Evolutionary conservation across 192 early-diverging fungal genomes (phyloP).

Genomic region (Backusella luteola): DNA sequence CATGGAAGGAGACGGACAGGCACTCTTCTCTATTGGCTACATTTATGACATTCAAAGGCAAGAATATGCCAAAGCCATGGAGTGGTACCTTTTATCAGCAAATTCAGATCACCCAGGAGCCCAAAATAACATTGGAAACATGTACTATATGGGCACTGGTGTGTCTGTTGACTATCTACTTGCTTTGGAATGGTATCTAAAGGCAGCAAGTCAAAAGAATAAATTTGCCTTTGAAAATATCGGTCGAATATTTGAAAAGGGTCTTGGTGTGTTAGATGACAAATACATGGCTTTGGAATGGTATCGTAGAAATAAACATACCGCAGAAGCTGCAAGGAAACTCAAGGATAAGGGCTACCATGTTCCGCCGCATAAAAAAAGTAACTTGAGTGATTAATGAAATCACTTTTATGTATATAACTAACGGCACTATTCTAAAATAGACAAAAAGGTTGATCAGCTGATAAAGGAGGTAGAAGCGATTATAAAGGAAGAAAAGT

Average conservation of each 20-base stretch:
- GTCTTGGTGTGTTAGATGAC: not conserved
- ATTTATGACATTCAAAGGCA: not conserved
- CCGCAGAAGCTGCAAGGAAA: not conserved
- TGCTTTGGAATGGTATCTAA: not conserved
- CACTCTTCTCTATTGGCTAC: no score
- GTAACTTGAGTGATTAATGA: not conserved
- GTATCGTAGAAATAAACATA: not conserved
- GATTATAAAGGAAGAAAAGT: not conserved
- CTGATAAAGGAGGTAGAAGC: not conserved
- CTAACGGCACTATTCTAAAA: not conserved
- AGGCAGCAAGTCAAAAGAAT: not conserved
- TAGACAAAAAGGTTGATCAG: not conserved
- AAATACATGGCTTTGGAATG: not conserved
- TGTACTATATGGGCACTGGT: not conserved
- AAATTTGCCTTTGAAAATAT: not conserved
- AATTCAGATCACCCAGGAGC: not conserved
- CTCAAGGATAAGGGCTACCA: not conserved
- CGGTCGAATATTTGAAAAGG: not conserved
- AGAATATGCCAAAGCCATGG: not conserved
- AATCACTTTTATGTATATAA: no score
- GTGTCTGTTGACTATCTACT: not conserved
- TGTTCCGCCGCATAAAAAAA: not conserved
- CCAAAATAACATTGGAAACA: not conserved
- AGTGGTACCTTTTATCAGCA: not conserved
- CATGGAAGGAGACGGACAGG: no score